Evolutionary conservation across 164 flowering plant genomes (phyloP), one percentile per base, ranked within the genome.

Genomic region (Macadamia tetraphylla): DNA sequence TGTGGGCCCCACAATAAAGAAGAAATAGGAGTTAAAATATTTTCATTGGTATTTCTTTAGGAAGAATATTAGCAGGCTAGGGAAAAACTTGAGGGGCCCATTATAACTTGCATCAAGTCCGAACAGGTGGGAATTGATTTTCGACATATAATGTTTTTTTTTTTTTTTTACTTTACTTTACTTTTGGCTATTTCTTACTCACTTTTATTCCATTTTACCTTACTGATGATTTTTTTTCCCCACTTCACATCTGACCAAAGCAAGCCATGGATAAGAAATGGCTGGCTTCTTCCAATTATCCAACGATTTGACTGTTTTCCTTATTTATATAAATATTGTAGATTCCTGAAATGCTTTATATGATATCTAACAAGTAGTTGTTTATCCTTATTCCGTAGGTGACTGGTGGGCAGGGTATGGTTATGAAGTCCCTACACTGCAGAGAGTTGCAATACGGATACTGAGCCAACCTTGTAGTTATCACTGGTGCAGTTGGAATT

Each of bases 391-490:
- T 42, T 10, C n/a, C 59, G 58, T 67, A 89, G 94, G 88, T 76
- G 91, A 87, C 71, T 89, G 91, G 94, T 87, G 91, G 94, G 82
- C 88, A 17, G 84, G 74, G 35, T 89, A 87, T 74, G 94, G 91
- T 43, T 84, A 86, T 69, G 91, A 87, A 78, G 80, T 85, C 57
- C 90, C 87, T 44, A 81, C 83, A 42, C 67, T 85, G 70, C 89
- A 85, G 70, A 80, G 85, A 68, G 77, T 70, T 53, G 91, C 91
- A 40, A 76, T 83, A 51, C 79, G 86, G 70, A 82, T 89, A 69
- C 76, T 89, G 61, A 84, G 84, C 75, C 91, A 87, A 69, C 88
- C 91, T 60, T 87, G 94, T 73, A 87, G 90, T 74, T 87, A 84
- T 31, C 67, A 81, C 70, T 81, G 89, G 89, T 88, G 91, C 77